Percentiles rank a stretch among this genome's conserved stretches.
These are phyloP conservation scores for Coelastrella sp. DNA, from an alignment of 139 green algal species.

Conservation along the genomic window DNA sequence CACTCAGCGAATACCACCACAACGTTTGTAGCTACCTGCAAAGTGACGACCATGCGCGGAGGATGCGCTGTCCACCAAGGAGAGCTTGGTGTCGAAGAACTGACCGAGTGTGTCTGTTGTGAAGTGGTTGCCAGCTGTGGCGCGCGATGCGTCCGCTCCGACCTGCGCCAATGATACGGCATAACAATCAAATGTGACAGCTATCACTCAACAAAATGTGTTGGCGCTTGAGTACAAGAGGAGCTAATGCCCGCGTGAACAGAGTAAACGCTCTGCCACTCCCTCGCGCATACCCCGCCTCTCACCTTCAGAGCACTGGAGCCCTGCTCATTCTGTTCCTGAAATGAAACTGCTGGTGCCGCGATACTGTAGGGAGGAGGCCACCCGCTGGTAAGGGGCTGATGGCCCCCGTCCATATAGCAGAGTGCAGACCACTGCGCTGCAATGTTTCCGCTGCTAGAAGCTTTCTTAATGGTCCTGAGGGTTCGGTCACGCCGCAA, in stretches of 20 bases:
- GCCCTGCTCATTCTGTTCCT: background rate
- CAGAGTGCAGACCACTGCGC: background rate
- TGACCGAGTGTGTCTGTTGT: background rate
- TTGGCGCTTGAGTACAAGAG: background rate
- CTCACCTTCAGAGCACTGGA: background rate
- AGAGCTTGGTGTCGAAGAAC: conserved; percentile 38
- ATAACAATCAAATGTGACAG: background rate
- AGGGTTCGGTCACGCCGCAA: background rate
- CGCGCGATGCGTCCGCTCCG: background rate
- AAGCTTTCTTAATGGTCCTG: background rate
- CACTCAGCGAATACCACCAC: too few relatives aligned
- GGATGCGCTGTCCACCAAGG: conserved; percentile 41
- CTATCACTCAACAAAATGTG: background rate
- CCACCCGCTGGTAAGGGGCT: background rate
- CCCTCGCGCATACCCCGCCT: background rate
- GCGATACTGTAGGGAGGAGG: background rate
- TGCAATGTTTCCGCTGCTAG: background rate
- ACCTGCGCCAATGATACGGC: background rate
- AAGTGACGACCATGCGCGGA: conserved; percentile 34
- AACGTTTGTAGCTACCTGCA: background rate
- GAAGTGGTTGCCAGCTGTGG: conserved; percentile 10
- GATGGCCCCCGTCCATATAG: background rate
- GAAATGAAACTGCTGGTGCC: background rate
- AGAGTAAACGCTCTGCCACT: background rate
- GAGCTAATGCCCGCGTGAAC: background rate